Base-by-base conservation (phyloP, 179 eudicot genomes). In the Beta lomatogona region DNA sequence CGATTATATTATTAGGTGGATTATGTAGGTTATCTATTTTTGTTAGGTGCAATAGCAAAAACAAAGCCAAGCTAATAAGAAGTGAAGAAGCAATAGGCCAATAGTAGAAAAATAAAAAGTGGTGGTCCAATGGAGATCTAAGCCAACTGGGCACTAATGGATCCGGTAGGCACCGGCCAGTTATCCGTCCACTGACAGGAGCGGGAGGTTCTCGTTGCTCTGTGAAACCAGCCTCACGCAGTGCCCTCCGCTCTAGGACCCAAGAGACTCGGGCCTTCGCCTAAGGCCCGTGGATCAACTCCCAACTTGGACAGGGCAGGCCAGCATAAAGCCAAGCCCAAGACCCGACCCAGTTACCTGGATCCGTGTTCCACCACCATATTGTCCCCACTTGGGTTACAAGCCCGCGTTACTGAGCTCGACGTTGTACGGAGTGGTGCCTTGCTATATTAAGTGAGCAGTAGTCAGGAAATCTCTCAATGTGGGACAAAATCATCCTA, bases 171-270 rank as follows among this genome's bases (percentile, higher is more conserved):
- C 70, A 66, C 45, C 18, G 18, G 14, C 31, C 70, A 14, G 70
- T 65, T 65, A 65, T 65, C 70, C 70, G 70, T 21, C 70, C 70
- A 28, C 70, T 66, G 70, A 66, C 70, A 66, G 5, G 70, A 66
- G 70, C 46, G 70, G 70, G 70, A 66, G 45, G 70, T 66, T 31
- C 0, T 66, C 70, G 18, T 65, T 65, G 70, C 70, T 65, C 45
- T 66, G 70, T 66, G 70, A 66, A 66, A 66, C 70, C 70, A 66
- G 46, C 70, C 70, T 66, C 46, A 66, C 45, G 70, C 70, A 4
- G 46, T 22, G 16, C 70, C 70, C 70, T 66, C 70, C 70, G 22
- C 70, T 66, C 14, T 66, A 66, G 45, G 19, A 28, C 16, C 46
- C 70, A 31, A 3, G 45, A 66, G 6, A 66, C 18, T 6, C 70